Percentiles rank a stretch among this genome's conserved stretches.
These are phyloP conservation scores for Starmerella vaccinii DNA, from an alignment of 805 yeast species.

Conservation along the genomic window DNA sequence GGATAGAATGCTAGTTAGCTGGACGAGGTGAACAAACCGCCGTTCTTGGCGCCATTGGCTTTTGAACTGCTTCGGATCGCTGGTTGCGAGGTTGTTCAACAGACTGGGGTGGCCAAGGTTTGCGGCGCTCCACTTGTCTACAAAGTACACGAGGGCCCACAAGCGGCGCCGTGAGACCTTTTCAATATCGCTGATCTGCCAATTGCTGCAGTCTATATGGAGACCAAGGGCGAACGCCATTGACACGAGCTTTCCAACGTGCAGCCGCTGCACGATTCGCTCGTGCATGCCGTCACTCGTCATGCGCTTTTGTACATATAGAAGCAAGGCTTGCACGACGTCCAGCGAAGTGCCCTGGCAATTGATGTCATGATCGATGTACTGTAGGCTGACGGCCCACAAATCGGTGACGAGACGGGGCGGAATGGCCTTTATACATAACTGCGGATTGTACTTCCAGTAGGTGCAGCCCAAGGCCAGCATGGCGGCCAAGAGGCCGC, in stretches of 20 bases:
- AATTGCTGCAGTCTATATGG: conserved; percentile 30
- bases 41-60: conserved; percentile 26
- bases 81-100: conserved; percentile 2
- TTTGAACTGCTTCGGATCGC: conserved; percentile 5
- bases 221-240: conserved; percentile 29
- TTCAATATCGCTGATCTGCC: conserved; percentile 30
- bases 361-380: conserved; percentile 28
- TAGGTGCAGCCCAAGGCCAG: conserved; percentile 30
- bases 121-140: conserved; percentile 33
- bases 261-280: conserved; percentile 23
- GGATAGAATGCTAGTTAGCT: conserved; percentile 27
- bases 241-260: conserved; percentile 28
- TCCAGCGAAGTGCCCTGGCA: conserved; percentile 27
- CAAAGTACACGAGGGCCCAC: conserved; percentile 31
- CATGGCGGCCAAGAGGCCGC: conserved; percentile 30
- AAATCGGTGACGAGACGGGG: conserved; percentile 24
- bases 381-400: conserved; percentile 25
- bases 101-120: conserved; percentile 30
- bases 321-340: conserved; percentile 30
- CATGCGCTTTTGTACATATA: conserved; percentile 28
- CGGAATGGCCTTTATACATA: conserved; percentile 29
- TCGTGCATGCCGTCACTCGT: conserved; percentile 29
- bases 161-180: conserved; percentile 29
- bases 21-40: conserved; percentile 26
- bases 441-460: conserved; percentile 31